Evolutionary conservation across 2,329 filamentous ascomycete genomes (phyloP), one percentile per base, ranked within the genome.

Genomic region (Xylaria sp.): DNA sequence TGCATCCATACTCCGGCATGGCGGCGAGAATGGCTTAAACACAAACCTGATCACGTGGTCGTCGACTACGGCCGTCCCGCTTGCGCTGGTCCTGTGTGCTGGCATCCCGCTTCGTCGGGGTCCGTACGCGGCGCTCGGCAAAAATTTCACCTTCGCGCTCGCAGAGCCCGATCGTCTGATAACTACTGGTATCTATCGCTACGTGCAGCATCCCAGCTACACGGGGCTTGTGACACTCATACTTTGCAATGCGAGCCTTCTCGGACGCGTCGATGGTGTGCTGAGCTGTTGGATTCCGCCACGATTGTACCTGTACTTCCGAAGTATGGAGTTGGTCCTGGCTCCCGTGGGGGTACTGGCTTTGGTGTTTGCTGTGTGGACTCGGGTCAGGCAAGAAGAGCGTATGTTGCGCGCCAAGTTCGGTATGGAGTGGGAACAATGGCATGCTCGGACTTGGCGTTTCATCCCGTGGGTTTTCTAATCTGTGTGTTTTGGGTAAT

Each of bases 161-260:
- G 76, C 81, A 0, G 72, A 78, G 60, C 86, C 86, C 0, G 79
- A 83, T 65, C 70, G 74, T 1, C 74, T 87, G 8, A 78, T 81
- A 13, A 87, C 83, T 0, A 76, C 72, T 0, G 85, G 85, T 0
- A 75, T 87, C 1, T 87, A 87, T 67, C 68, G 70, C 20, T 84
- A 82, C 67, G 75, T 86, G 2, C 84, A 86, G 71, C 85, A 87
- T 71, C 85, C 85, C 1, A 85, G 84, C 63, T 88, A 87, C 66
- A 82, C 81, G 0, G 85, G 83, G 0, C 52, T 82, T 2, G 10
- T 79, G 0, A 34, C 82, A 3, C 69, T 86, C 0, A 60, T 80
- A 1, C 15, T 78, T 1, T 74, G 68, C 48, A 78, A 79, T 60
- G 41, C 74, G 0, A 63, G 73, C 0, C 65, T 86, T 4, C 73